Conservation (phyloP, 768 basidiomycete species). For the Russula sp. region DNA sequence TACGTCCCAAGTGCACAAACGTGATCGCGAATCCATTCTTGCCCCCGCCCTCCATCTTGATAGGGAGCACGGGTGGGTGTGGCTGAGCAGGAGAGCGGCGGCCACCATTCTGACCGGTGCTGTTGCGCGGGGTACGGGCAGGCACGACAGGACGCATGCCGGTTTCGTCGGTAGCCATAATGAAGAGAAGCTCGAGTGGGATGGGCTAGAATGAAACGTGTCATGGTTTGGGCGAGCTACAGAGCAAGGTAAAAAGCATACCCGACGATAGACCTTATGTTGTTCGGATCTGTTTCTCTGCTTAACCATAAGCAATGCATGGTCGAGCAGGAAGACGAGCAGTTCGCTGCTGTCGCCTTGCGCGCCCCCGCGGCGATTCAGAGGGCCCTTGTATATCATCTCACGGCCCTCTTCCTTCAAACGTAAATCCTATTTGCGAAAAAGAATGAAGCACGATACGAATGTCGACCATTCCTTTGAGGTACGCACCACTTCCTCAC, state of each 20-base stretch:
- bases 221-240: not conserved
- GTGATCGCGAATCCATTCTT: slow-evolving; percentile 91
- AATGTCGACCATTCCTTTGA: not conserved
- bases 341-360: slow-evolving; percentile 82
- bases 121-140: slow-evolving; percentile 40
- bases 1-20: slow-evolving; percentile 89
- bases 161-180: slow-evolving; percentile 70
- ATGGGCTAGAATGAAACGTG: slow-evolving; percentile 60
- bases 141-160: slow-evolving; percentile 27
- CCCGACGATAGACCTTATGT: slow-evolving; percentile 87
- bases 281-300: slow-evolving; percentile 89
- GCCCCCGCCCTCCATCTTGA: slow-evolving; percentile 43
- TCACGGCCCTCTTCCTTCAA: slow-evolving; percentile 85
- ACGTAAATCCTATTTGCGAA: slow-evolving; percentile 62
- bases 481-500: slow-evolving; percentile 76
- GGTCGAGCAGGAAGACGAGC: slow-evolving; percentile 93
- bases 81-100: slow-evolving; percentile 31
- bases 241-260: slow-evolving; percentile 36
- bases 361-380: slow-evolving; percentile 76
- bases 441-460: not conserved
- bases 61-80: slow-evolving; percentile 43
- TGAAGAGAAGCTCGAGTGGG: slow-evolving; percentile 84
- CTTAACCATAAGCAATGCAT: slow-evolving; percentile 92
- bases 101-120: slow-evolving; percentile 31
- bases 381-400: slow-evolving; percentile 82